phyloP scores from a whole-genome alignment of 495 filamentous ascomycete species.

The Aspergillus cristatus region DNA sequence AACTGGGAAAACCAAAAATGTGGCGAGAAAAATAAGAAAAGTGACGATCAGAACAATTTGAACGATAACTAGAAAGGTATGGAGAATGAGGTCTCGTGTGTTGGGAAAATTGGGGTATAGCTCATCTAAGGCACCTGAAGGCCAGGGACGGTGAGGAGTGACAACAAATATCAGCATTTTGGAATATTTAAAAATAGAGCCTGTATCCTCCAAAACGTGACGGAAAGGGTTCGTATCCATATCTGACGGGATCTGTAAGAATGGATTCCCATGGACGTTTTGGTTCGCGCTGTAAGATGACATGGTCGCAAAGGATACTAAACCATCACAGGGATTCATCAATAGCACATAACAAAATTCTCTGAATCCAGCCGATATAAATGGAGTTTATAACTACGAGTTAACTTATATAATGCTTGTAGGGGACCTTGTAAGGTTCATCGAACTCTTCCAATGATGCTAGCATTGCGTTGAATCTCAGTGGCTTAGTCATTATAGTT shows the following conservation, averaged over 20 bases:
- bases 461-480: too few species aligned
- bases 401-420: too few species aligned
- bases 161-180: constrained; percentile 34
- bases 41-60: constrained; percentile 8
- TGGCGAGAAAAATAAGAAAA: constrained; percentile 32
- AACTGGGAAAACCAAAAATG: constrained; percentile 22
- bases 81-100: constrained; percentile 38
- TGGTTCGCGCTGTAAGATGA: constrained; percentile 1
- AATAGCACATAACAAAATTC: too few species aligned
- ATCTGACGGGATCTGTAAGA: constrained; percentile 2
- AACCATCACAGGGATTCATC: too few species aligned
- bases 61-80: constrained; percentile 32
- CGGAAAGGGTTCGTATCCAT: constrained; percentile 1
- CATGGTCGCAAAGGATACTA: too few species aligned
- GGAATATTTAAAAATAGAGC: background rate
- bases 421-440: too few species aligned
- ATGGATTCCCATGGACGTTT: background rate
- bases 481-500: too few species aligned
- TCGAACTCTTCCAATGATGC: too few species aligned
- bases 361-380: too few species aligned
- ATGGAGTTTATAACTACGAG: too few species aligned
- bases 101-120: constrained; percentile 39
- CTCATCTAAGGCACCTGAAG: constrained; percentile 43
- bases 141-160: constrained; percentile 34
- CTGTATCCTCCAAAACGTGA: background rate